Conservation (phyloP, 352 stramenopile species). For the Thalassiosira hispida region DNA sequence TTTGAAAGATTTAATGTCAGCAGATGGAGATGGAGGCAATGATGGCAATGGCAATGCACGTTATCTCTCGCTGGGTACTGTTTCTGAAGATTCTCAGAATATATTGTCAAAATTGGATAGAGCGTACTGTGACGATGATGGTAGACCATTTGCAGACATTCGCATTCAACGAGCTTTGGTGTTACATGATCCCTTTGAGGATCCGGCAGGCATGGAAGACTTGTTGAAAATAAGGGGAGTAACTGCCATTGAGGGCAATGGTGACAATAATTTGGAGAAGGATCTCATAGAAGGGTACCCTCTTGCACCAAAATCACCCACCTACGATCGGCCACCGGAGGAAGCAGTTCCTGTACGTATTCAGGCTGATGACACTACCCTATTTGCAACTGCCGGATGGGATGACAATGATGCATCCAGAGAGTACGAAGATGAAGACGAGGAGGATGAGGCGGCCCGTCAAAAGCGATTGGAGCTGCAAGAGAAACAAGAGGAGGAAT, state of each 20-base stretch:
- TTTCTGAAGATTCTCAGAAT: slow-evolving; percentile 89
- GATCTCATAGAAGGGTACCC: slow-evolving; percentile 59
- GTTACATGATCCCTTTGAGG: slow-evolving; percentile 89
- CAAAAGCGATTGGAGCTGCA: slow-evolving; percentile 79
- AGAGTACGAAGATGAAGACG: slow-evolving; percentile 56
- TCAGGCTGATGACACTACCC: slow-evolving; percentile 88
- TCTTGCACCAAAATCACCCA: slow-evolving; percentile 88
- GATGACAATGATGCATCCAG: slow-evolving; percentile 67
- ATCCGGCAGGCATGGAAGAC: slow-evolving; percentile 80
- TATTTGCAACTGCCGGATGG: slow-evolving; percentile 55
- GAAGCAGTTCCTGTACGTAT: slow-evolving; percentile 92
- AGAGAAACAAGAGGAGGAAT: slow-evolving; percentile 90
- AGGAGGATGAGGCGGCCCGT: slow-evolving; percentile 58
- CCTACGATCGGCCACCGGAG: slow-evolving; percentile 88
- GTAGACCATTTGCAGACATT: slow-evolving; percentile 96
- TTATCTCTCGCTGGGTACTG: slow-evolving; percentile 69
- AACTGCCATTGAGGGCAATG: slow-evolving; percentile 5
- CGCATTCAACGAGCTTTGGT: slow-evolving; percentile 93
- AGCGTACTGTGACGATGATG: slow-evolving; percentile 93
- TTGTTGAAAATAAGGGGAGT: slow-evolving; percentile 59
- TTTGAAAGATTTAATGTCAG: slow-evolving; percentile 63
- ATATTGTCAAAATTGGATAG: slow-evolving; percentile 93
- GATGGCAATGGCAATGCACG: slow-evolving; percentile 21
- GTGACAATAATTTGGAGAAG: background rate
- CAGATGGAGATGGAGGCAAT: slow-evolving; percentile 80